Evolutionary conservation across 1,139 yeast genomes (phyloP).

Genomic region (Yamadazyma dendronema): DNA sequence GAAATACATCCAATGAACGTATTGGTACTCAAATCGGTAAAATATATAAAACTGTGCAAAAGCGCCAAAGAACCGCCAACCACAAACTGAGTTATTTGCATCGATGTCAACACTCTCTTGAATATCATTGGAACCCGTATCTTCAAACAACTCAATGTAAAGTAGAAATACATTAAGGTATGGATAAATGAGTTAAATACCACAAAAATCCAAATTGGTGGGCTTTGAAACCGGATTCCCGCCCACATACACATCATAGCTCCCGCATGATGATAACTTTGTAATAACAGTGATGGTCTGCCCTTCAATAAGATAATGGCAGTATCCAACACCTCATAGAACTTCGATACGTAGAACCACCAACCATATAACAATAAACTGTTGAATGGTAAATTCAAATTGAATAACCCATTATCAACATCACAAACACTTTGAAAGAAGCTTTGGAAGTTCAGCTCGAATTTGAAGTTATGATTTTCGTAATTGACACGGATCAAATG

Average conservation of each 20-base stretch:
- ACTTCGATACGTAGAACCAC: conserved; percentile 70
- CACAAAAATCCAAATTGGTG: conserved; percentile 81
- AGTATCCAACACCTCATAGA: conserved; percentile 72
- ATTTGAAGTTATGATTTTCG: conserved; percentile 11
- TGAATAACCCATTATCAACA: conserved; percentile 62
- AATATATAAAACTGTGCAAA: conserved; percentile 60
- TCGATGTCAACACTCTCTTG: conserved; percentile 61
- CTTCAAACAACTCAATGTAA: conserved; percentile 60
- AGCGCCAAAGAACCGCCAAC: conserved; percentile 70
- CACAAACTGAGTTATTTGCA: conserved; percentile 71
- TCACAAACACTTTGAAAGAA: conserved; percentile 65
- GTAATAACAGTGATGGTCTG: conserved; percentile 63
- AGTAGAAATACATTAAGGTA: conserved; percentile 74
- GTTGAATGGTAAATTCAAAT: conserved; percentile 37
- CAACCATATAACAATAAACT: conserved; percentile 49
- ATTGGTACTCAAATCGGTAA: conserved; percentile 49
- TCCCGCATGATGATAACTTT: conserved; percentile 78
- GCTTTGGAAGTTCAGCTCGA: conserved; percentile 19
- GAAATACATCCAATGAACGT: conserved; percentile 53
- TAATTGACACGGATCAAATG: conserved; percentile 22
- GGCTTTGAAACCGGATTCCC: conserved; percentile 67
- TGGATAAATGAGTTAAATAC: conserved; percentile 75
- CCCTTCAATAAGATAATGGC: conserved; percentile 68
- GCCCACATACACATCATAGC: conserved; percentile 87
- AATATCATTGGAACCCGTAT: conserved; percentile 57